These are phyloP conservation scores for Sanghuangporus baumii DNA, from an alignment of 1,284 basidiomycete species.

Conservation along the genomic window DNA sequence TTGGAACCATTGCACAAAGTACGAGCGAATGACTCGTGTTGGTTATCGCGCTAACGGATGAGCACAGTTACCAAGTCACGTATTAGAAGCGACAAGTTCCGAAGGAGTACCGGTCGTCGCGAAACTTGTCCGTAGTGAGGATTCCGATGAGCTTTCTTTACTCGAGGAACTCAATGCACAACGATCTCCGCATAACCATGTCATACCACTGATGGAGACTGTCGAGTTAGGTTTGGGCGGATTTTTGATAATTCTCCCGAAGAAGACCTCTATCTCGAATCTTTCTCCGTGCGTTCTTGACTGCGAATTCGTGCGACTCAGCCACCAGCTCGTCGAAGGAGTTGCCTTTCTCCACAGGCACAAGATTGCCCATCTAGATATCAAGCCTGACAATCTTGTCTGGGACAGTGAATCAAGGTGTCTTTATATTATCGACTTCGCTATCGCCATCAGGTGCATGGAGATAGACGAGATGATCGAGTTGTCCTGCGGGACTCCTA, in stretches of 20 bases:
- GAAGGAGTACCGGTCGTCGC: neutral
- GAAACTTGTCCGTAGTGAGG: neutral
- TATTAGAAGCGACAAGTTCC: neutral
- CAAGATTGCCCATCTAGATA: slow-evolving; percentile 2
- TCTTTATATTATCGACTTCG: slow-evolving; percentile 4
- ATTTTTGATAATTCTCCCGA: neutral
- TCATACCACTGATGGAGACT: neutral
- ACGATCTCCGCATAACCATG: neutral
- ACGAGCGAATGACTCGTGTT: too few species aligned
- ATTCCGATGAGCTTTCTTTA: neutral
- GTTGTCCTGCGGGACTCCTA: neutral
- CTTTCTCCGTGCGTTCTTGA: neutral
- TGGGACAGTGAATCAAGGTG: neutral
- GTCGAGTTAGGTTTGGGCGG: neutral
- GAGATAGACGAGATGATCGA: neutral
- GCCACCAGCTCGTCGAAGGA: neutral
- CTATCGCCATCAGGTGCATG: neutral
- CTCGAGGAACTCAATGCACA: neutral
- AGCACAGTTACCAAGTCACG: neutral
- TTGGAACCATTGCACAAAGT: too few species aligned
- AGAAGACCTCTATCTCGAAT: neutral
- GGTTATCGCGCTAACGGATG: neutral
- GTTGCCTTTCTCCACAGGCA: slow-evolving; percentile 2
- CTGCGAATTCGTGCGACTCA: neutral
- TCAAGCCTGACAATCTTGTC: slow-evolving; percentile 5